Evolutionary conservation across 768 basidiomycete species (phyloP).

Genomic region (Tremella yokohamensis): DNA sequence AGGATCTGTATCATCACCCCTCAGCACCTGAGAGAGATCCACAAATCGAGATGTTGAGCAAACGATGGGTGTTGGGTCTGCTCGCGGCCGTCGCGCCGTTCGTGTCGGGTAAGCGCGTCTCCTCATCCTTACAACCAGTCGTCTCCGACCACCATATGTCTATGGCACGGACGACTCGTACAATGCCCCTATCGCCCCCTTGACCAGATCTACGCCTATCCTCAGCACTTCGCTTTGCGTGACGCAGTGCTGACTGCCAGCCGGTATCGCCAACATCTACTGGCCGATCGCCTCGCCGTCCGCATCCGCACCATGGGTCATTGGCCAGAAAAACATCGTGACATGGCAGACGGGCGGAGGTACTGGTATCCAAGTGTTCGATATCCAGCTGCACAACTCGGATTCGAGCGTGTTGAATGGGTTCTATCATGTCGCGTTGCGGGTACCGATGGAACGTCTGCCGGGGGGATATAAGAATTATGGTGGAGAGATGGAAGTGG

Average conservation of each 20-base stretch:
- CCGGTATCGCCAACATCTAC: conserved; percentile 38
- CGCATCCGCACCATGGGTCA: conserved; percentile 38
- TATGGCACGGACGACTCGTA: too few relatives aligned
- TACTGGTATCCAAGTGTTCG: conserved; percentile 45
- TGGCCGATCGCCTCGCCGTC: conserved; percentile 45
- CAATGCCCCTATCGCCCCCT: too few relatives aligned
- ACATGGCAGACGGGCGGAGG: conserved; percentile 47
- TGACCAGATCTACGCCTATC: too few relatives aligned
- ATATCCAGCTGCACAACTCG: conserved; percentile 47
- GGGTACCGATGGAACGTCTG: conserved; percentile 45
- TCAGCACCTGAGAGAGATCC: too few relatives aligned
- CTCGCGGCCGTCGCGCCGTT: too few relatives aligned
- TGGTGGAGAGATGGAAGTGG: conserved; percentile 48
- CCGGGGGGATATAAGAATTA: conserved; percentile 40
- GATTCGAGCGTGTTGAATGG: conserved; percentile 44
- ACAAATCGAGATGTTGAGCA: too few relatives aligned
- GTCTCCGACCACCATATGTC: too few relatives aligned
- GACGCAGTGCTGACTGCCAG: not conserved
- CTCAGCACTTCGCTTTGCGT: too few relatives aligned
- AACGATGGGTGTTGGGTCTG: too few relatives aligned
- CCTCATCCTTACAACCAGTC: too few relatives aligned
- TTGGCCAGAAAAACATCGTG: conserved; percentile 42
- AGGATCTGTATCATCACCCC: too few relatives aligned
- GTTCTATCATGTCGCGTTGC: conserved; percentile 42
- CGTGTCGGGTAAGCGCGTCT: too few relatives aligned